These are phyloP conservation scores for Tilletia indica DNA, from an alignment of 1,284 basidiomycete species.

Conservation along the genomic window DNA sequence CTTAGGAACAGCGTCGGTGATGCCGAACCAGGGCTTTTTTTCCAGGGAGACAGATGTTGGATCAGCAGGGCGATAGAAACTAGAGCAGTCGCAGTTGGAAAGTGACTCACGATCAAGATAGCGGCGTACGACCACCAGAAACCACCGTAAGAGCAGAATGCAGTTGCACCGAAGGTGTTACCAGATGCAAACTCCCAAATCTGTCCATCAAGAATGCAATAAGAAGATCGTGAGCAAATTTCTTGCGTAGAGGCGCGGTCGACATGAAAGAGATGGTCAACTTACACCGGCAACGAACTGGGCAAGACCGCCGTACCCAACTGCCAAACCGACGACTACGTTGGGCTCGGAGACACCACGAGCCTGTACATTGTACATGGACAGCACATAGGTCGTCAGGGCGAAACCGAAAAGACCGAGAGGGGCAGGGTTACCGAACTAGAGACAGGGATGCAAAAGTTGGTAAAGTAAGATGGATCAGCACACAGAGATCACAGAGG, in stretches of 20 bases:
- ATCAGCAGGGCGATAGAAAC: slow-evolving; percentile 56
- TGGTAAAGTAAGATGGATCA: background rate
- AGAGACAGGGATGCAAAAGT: slow-evolving; percentile 31
- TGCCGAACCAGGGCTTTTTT: slow-evolving; percentile 45
- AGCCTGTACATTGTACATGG: slow-evolving; percentile 54
- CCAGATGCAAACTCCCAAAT: slow-evolving; percentile 70
- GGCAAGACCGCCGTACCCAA: slow-evolving; percentile 69
- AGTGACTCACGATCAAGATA: slow-evolving; percentile 24
- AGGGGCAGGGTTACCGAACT: slow-evolving; percentile 62
- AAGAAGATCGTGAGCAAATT: too few species aligned
- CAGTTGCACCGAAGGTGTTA: slow-evolving; percentile 66
- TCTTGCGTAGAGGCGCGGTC: too few species aligned
- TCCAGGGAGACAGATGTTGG: background rate
- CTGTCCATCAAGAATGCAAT: background rate
- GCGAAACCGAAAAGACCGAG: slow-evolving; percentile 58
- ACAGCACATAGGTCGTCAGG: slow-evolving; percentile 62
- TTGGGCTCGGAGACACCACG: slow-evolving; percentile 45
- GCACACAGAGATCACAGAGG: background rate
- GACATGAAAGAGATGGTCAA: too few species aligned
- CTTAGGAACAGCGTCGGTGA: slow-evolving; percentile 33
- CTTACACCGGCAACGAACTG: slow-evolving; percentile 63
- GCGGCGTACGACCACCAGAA: slow-evolving; percentile 48
- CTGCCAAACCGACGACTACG: slow-evolving; percentile 39
- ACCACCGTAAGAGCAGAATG: slow-evolving; percentile 56
- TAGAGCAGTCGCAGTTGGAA: slow-evolving; percentile 61